Evolutionary conservation across 2,329 filamentous ascomycete species (phyloP).

Genomic region (Myriosclerotinia scirpicola): DNA sequence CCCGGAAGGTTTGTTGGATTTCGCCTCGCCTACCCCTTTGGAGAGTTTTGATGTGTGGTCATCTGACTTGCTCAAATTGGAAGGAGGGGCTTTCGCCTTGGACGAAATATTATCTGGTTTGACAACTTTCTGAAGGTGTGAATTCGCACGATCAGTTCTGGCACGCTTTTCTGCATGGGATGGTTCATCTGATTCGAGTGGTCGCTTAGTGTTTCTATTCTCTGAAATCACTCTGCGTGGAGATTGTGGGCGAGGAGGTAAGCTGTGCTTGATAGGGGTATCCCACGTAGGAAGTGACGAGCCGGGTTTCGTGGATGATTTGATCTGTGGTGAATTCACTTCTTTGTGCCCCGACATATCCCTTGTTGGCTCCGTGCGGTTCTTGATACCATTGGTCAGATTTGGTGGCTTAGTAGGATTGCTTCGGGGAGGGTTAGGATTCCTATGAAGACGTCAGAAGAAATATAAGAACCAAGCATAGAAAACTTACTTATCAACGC

Average conservation of each 20-base stretch:
- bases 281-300: slow-evolving; percentile 23
- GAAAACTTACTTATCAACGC: slow-evolving; percentile 20
- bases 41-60: slow-evolving; percentile 24
- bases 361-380: slow-evolving; percentile 5
- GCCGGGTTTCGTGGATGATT: slow-evolving; percentile 16
- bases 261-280: slow-evolving; percentile 31
- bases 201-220: slow-evolving; percentile 34
- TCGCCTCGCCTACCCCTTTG: slow-evolving; percentile 24
- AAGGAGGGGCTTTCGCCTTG: slow-evolving; percentile 29
- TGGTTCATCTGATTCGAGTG: slow-evolving; percentile 33
- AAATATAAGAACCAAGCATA: background rate
- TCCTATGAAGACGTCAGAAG: slow-evolving; percentile 11
- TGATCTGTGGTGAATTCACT: slow-evolving; percentile 1
- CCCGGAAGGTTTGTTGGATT: slow-evolving; percentile 10
- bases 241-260: slow-evolving; percentile 37
- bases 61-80: slow-evolving; percentile 29
- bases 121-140: slow-evolving; percentile 25
- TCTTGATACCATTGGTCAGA: slow-evolving; percentile 32
- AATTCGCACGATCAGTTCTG: slow-evolving; percentile 32
- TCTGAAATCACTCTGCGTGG: slow-evolving; percentile 29
- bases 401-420: slow-evolving; percentile 56
- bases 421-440: slow-evolving; percentile 27
- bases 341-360: slow-evolving; percentile 17
- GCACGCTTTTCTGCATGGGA: slow-evolving; percentile 37
- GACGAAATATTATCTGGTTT: slow-evolving; percentile 29